Evolutionary conservation across 2,329 filamentous ascomycete genomes (phyloP).

Genomic region (Plenodomus lindquistii): DNA sequence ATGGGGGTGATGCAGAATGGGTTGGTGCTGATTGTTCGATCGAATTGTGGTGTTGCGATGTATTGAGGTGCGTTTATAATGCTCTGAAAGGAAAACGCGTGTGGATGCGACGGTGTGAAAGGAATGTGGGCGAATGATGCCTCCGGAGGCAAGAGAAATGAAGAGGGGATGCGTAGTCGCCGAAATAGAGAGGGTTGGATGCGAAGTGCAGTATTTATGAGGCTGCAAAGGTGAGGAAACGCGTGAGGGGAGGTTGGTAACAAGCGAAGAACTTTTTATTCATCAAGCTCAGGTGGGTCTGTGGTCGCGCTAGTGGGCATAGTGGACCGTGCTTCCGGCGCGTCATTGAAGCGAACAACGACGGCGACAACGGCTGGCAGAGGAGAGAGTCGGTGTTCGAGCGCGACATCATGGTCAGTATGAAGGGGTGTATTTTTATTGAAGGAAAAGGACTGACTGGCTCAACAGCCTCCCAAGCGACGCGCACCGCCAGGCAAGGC

Average conservation of each 20-base stretch:
- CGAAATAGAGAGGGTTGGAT: neutral
- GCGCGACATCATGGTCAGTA: conserved; percentile 1
- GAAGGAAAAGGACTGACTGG: conserved; percentile 2
- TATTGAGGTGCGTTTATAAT: neutral
- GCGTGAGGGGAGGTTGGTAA: neutral
- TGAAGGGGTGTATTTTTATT: no score
- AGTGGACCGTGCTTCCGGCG: conserved; percentile 2
- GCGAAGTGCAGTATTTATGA: neutral
- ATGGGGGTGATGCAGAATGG: neutral
- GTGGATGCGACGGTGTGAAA: neutral
- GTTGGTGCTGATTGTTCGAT: conserved; percentile 1
- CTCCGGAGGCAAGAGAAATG: conserved; percentile 5
- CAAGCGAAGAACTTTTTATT: conserved; percentile 5
- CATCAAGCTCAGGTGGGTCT: neutral
- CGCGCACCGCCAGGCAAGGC: conserved; percentile 26
- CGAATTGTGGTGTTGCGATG: neutral
- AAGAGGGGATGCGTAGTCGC: no score
- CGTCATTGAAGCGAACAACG: conserved; percentile 23
- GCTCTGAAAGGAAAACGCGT: neutral
- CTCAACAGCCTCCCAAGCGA: conserved; percentile 35
- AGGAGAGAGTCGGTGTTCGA: neutral
- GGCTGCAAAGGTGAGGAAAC: neutral
- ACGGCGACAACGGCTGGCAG: neutral
- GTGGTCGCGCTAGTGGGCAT: conserved; percentile 1
- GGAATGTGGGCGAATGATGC: neutral